Evolutionary conservation across 768 basidiomycete genomes (phyloP).

Genomic region (Clavulina sp.): DNA sequence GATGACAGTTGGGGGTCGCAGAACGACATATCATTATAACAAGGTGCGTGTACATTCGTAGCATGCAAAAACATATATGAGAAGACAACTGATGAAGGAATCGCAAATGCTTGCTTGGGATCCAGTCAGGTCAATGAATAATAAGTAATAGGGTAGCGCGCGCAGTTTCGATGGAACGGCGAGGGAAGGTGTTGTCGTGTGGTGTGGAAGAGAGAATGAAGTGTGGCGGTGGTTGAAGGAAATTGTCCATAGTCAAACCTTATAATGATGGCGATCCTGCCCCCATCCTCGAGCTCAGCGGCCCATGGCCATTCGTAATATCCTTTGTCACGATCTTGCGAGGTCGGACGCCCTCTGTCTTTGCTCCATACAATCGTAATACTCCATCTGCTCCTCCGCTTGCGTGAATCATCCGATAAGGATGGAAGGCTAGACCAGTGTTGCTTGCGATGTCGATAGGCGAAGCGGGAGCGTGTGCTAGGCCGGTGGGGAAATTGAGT

Average conservation of each 20-base stretch:
- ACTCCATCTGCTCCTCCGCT: conserved; percentile 55
- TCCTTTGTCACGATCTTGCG: no score
- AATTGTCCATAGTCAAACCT: neutral
- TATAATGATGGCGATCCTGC: neutral
- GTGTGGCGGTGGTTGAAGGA: no score
- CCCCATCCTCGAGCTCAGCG: neutral
- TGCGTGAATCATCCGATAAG: conserved; percentile 70
- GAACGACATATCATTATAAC: neutral
- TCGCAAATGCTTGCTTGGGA: neutral
- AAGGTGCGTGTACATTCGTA: neutral
- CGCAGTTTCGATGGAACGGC: no score
- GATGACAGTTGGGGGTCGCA: neutral
- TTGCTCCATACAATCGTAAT: conserved; percentile 10
- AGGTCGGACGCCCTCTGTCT: neutral
- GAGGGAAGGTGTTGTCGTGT: no score
- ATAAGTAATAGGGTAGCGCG: no score
- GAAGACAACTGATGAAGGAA: neutral
- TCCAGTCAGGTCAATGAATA: neutral
- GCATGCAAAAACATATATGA: neutral
- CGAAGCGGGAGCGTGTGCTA: conserved; percentile 33
- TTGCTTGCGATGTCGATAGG: conserved; percentile 31
- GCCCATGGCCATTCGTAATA: no score
- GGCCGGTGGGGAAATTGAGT: conserved; percentile 35
- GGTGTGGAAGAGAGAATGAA: no score
- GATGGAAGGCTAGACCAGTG: conserved; percentile 63